Base-by-base conservation (phyloP, 306 rosid genomes). In the Glycine soja region DNA sequence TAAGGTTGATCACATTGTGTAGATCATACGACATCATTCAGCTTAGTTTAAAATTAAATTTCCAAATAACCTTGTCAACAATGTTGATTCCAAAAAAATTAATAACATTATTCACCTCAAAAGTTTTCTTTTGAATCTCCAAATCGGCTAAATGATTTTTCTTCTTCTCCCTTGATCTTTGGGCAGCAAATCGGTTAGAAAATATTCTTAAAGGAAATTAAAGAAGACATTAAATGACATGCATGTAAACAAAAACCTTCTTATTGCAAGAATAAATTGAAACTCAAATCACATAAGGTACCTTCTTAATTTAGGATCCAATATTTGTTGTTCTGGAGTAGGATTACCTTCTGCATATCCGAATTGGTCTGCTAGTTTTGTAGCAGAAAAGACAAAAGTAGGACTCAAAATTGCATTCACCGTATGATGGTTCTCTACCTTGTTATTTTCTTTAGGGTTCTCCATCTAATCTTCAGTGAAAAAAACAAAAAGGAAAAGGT, bases 261-360 rank as follows among this genome's bases (percentile, higher is more conserved):
- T 54, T 54, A 54, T 54, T 15, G 1, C 15, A 54, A 7, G 19
- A n/a, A 54, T 54, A 54, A 7, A 36, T 36, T 54, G 30, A 15
- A 54, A 54, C 6, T 54, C 30, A 54, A 54, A 54, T 54, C 10
- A 54, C 7, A 54, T 15, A 15, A 54, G 10, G 30, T 15, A 54
- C 61, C 61, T 54, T 51, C 10, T 85, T 30, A 79, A 51, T 47
- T 40, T 87, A 2, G 77, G 83, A 18, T 86, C 85, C 9, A 53
- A 8, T 45, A 45, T 45, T 47, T 10, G 4, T 10, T 47, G 13
- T 10, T 47, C 12, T 4, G 10, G 2, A 3, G 10, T 3, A 2
- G 12, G 52, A 9, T 47, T 4, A 47, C 14, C 10, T 7, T 8
- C 6, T 46, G 50, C 50, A 8, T 1, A 3, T 46, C 9, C 3